Evolutionary conservation across 2,329 filamentous ascomycete species (phyloP), one percentile per base, ranked within the genome.

Genomic region (Beauveria caledonica): DNA sequence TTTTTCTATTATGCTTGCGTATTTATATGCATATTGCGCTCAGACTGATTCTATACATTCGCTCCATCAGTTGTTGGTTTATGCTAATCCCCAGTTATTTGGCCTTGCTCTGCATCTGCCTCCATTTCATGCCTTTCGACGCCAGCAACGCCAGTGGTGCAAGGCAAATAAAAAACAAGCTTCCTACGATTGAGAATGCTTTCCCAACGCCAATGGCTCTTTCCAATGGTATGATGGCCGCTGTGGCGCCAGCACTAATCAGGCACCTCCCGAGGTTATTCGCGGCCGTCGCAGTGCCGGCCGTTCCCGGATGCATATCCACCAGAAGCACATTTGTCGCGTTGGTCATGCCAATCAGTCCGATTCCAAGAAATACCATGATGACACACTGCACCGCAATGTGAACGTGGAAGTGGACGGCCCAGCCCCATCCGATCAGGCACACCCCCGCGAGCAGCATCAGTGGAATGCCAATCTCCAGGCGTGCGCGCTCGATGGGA

Each of bases 211-310:
- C 81, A 61, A 85, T 76, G 0, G 68, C 71, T 9, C 78, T 64
- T 10, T 81, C 77, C 75, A 86, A 76, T 11, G 78, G 78, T 3
- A 80, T 68, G 21, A 86, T 78, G 1, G 78, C 72, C 0, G 79
- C 81, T 17, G 76, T 80, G 2, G 77, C 78, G 0, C 73, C 77
- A 0, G 83, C 83, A 0, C 81, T 82, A 2, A 86, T 66, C 3
- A 82, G 68, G 60, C 83, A 86, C 5, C 83, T 69, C 1, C 78
- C 76, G 15, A 86, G 65, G 62, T 86, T 86, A 62, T 81, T 83
- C 0, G 80, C 77, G 0, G 82, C 82, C 1, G 80, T 80, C 0
- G 81, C 82, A 0, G 80, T 79, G 0, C 79, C 80, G 0, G 82
- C 78, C 19, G 74, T 75, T 0, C 73, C 73, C 0, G 80, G 81